Evolutionary conservation across 1,284 basidiomycete genomes (phyloP), one percentile per base, ranked within the genome.

Genomic region (Rhodotorula sp.): DNA sequence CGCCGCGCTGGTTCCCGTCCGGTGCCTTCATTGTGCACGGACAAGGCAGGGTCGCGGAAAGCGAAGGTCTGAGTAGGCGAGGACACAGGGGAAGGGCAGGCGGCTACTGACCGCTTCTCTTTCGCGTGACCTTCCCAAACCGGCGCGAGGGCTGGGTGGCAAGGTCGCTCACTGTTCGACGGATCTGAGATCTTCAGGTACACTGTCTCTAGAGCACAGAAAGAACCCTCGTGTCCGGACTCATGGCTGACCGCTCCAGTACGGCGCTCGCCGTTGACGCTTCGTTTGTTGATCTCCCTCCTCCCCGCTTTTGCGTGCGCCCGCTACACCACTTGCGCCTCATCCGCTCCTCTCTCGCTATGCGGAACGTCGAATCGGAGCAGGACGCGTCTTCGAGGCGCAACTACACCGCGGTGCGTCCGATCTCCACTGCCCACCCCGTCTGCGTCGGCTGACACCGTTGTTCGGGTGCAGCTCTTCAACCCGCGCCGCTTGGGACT

Each of bases 401-500:
- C 12, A 27, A n/a, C 13, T 53, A 53, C 25, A 13, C 52, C 2
- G 52, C 52, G 13, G 27, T 61, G 4, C 27, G 19, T 27, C 46
- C 27, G 19, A 17, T 62, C 16, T 13, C 49, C 16, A 3, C 52
- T 53, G 8, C 5, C 45, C 23, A 17, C 27, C 23, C 2, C 48
- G 21, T 19, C 42, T 1, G 10, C 1, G 9, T 42, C 61, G 42
- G 50, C 52, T 56, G 19, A 54, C 53, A 7, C 13, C 8, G 3
- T 4, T 46, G 13, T 42, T 16, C 7, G 53, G 16, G 13, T 50
- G 19, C 60, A 64, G 49, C 68, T 64, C 19, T 65, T 64, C 63
- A 61, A 54, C 17, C n/a, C 64, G 8, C 58, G 50, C 48, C 55
- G 61, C 27, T 55, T 69, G 25, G 64, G 53, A 8, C 21, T 42